Percentiles rank a stretch among this genome's conserved stretches.
These are phyloP conservation scores for Papilionanthe hybrid DNA, from an alignment of 116 monocot genomes.

Conservation along the genomic window DNA sequence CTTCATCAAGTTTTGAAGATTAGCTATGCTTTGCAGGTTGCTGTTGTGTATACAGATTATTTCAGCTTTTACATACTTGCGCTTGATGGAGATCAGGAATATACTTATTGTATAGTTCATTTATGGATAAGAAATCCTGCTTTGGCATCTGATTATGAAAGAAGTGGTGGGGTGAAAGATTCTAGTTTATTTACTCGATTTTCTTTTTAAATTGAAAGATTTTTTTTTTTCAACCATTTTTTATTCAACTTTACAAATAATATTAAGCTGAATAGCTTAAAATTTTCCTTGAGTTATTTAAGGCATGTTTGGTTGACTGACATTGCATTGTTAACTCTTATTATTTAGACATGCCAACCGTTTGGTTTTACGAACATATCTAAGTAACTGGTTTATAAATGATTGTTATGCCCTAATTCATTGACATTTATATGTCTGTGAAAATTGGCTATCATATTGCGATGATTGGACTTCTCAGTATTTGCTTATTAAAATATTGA, in stretches of 20 bases:
- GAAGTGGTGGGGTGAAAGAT: slow-evolving; percentile 1
- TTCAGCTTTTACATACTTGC: slow-evolving; percentile 4
- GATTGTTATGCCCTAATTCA: not conserved
- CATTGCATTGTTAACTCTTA: not conserved
- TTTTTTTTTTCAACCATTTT: not conserved
- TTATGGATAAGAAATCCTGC: not conserved
- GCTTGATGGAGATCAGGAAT: not conserved
- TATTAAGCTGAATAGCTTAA: not conserved
- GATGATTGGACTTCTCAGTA: not conserved
- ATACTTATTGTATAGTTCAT: slow-evolving; percentile 1
- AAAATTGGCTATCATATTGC: not conserved
- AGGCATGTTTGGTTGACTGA: not conserved
- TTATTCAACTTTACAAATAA: not conserved
- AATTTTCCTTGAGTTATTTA: not conserved
- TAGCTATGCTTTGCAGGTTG: slow-evolving; percentile 4
- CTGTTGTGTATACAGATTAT: not conserved
- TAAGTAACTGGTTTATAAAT: not conserved
- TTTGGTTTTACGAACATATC: not conserved
- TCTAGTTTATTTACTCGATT: not conserved
- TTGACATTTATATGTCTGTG: not conserved
- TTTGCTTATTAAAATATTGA: not conserved
- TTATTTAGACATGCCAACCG: no score
- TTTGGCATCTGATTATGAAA: not conserved
- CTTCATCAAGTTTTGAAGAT: slow-evolving; percentile 1
- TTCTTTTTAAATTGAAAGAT: not conserved